Base-by-base conservation (phyloP, 2,329 filamentous ascomycete genomes). In the Daldinia sp. region DNA sequence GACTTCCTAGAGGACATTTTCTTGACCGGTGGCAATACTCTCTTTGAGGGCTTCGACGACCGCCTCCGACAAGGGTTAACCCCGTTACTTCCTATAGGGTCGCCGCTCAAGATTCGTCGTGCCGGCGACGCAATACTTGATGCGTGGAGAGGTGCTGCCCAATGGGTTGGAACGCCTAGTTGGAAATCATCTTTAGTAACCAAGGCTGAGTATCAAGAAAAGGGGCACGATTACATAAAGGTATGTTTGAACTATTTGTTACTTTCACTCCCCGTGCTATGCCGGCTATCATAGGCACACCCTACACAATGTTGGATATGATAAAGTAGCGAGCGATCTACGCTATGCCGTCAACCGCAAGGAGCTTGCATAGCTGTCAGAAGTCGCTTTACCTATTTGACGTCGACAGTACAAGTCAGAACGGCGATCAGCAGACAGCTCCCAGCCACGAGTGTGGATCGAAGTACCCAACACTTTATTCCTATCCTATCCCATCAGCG, bases 221-320 rank as follows among this genome's bases (percentile, higher is more conserved):
- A 96, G 82, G 95, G 95, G 1, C 83, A 88, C 19, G 94, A 98
- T 71, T 98, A 98, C 80, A 85, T 98, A 76, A 97, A 96, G 87
- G 93, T 86, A 71, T 65, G 83, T 75, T 34, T 32, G 37, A 59
- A 49, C 47, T 61, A 21, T 39, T 34, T 54, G 56, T 69, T 54
- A 61, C 29, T 43, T 21, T 34, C 39, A 29, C 32, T 45, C 25
- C 17, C 23, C 37, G 8, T 43, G 47, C 27, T 25, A 39, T 43
- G 27, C 17, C 35, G n/a, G 13, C 47, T 23, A 15, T 35, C 45
- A 43, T 43, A n/a, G 6, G 39, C 25, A 25, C n/a, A n/a, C 39
- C 13, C 4, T 19, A 43, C 19, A 13, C 39, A n/a, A 43, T 19
- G 19, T 11, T 30, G 3, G 29, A 43, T 35, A 37, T 39, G 17